Evolutionary conservation across 768 basidiomycete genomes (phyloP), one percentile per base, ranked within the genome.

Genomic region (Cystobasidium ongulense): DNA sequence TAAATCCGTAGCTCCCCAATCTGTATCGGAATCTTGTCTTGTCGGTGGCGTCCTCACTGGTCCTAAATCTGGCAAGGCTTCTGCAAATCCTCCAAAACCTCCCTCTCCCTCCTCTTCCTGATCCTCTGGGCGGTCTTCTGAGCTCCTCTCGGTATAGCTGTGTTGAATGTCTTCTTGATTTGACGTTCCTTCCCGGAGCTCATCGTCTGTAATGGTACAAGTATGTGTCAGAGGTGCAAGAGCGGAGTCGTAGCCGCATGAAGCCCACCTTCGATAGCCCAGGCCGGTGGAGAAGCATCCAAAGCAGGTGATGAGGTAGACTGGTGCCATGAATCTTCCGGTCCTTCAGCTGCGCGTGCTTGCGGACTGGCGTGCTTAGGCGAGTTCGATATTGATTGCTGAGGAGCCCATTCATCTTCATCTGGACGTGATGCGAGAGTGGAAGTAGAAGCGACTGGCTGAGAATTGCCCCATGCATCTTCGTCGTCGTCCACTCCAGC

Each of bases 1-100:
- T 33, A 71, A 25, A 1, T 5, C 54, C 13, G 43, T 59, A 7
- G 52, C 29, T 21, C 68, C 68, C 68, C 68, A 71, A 54, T 36
- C 68, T 35, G 35, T 29, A 35, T 38, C 54, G 18, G 50, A 46
- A 35, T 71, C 57, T 59, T 59, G 57, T 27, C 29, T 17, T 29
- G 15, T 27, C 57, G 15, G 57, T 59, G 25, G 57, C 33, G 57
- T 27, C 23, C 29, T 29, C 15, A 5, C 27, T 59, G 57, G 3
- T 11, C 57, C 29, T 23, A 59, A 59, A 23, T 59, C 57, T 13
- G 57, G 57, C 57, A 59, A 59, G 25, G 57, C 57, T 59, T 64
- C 63, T 5, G 36, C 36, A 23, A 64, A 64, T 4, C 36, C 63
- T 5, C 63, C 63, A 35, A 35, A 64, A 3, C 36, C 63, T 5